Conservation (phyloP, 2,329 filamentous ascomycete genomes). For the Neopestalotiopsis rosae region DNA sequence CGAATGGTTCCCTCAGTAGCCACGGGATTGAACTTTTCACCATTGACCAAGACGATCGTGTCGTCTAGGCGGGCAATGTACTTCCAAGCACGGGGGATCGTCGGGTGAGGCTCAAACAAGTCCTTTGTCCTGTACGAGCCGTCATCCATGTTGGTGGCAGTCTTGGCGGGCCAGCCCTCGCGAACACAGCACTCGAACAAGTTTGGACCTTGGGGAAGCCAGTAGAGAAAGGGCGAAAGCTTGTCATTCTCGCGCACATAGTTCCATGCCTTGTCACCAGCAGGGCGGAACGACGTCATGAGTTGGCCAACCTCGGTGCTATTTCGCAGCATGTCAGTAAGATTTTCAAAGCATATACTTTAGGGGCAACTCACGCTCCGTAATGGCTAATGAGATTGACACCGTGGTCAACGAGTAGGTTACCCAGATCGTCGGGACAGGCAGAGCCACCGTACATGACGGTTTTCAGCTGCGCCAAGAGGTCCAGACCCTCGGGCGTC, state of each 20-base stretch:
- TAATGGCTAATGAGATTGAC: constrained; percentile 63
- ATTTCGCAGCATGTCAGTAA: neutral
- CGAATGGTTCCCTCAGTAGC: constrained; percentile 51
- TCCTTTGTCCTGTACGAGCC: constrained; percentile 42
- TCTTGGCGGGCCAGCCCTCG: constrained; percentile 44
- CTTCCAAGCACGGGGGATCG: constrained; percentile 40
- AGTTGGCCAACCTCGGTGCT: constrained; percentile 65
- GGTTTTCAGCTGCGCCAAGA: constrained; percentile 51
- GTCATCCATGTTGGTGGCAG: constrained; percentile 37
- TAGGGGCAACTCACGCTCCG: constrained; percentile 50
- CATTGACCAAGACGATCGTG: constrained; percentile 39
- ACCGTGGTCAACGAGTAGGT: constrained; percentile 55
- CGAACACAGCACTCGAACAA: constrained; percentile 44
- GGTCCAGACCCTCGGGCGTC: constrained; percentile 55
- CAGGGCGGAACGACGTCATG: constrained; percentile 62
- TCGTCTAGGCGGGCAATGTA: constrained; percentile 43
- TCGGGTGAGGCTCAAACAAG: constrained; percentile 41
- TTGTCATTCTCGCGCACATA: constrained; percentile 57
- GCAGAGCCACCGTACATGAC: constrained; percentile 63
- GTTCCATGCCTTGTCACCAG: constrained; percentile 63
- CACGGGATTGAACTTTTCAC: constrained; percentile 41
- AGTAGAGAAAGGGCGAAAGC: constrained; percentile 41
- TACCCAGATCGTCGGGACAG: constrained; percentile 64
- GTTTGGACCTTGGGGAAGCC: constrained; percentile 38
- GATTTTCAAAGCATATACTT: neutral